These are phyloP conservation scores for Linnemannia exigua DNA, from an alignment of 192 early-diverging fungal species.

Conservation along the genomic window DNA sequence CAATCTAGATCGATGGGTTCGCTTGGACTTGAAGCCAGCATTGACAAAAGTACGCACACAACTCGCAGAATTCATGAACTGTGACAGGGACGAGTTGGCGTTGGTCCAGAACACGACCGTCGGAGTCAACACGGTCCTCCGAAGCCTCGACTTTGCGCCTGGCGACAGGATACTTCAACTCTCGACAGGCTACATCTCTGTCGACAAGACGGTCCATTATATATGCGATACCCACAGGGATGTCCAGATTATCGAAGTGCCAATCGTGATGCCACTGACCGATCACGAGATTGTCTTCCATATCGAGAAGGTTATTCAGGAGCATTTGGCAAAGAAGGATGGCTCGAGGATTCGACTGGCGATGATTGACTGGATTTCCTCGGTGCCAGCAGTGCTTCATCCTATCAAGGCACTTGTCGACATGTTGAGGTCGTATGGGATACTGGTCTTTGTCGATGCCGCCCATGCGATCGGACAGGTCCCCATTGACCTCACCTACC, in stretches of 20 bases:
- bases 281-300: constrained; percentile 59
- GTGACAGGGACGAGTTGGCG: constrained; percentile 67
- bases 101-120: constrained; percentile 70
- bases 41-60: constrained; percentile 55
- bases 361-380: constrained; percentile 70
- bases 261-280: constrained; percentile 65
- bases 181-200: constrained; percentile 67
- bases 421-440: constrained; percentile 61
- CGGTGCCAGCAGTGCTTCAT: constrained; percentile 65
- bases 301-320: constrained; percentile 60
- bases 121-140: constrained; percentile 68
- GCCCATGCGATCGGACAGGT: constrained; percentile 81
- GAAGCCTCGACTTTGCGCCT: constrained; percentile 58
- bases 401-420: constrained; percentile 57
- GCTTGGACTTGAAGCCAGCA: constrained; percentile 55
- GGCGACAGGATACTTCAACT: constrained; percentile 68
- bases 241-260: constrained; percentile 59
- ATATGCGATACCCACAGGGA: constrained; percentile 59
- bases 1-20: constrained; percentile 66
- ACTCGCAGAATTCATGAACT: constrained; percentile 63
- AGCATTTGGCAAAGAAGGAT: constrained; percentile 40
- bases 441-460: constrained; percentile 73
- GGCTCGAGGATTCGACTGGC: constrained; percentile 59
- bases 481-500: constrained; percentile 66
- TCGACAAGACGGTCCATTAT: constrained; percentile 62